Base-by-base conservation (phyloP, 768 basidiomycete genomes). In the Tephrocybe sp. region DNA sequence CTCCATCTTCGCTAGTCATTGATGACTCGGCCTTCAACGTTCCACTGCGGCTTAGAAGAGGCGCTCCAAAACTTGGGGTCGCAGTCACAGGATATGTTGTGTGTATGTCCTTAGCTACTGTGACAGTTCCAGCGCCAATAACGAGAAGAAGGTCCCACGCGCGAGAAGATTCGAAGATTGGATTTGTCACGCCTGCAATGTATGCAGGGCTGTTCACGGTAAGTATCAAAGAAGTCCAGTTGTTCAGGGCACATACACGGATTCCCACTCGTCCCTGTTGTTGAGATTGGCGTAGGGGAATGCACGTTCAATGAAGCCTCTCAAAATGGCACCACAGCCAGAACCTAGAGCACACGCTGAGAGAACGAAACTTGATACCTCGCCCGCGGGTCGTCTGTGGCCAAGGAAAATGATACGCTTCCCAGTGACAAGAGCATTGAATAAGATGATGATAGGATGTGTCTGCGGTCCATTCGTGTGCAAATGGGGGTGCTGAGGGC, bases 341-440 rank as follows among this genome's bases (percentile, higher is more conserved):
- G 90, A 93, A 1, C 85, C 94, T 4, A 99, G 74, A 4, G 96
- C 93, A 66, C 95, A 98, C 2, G 97, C 94, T 4, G 95, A 89
- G 12, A 98, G 77, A 5, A 99, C 97, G 65, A 91, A 92, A 58
- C 81, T 85, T 42, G 93, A 91, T 21, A 98, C 94, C 62, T 89
- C 83, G 11, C 90, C 88, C 0, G 96, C 95, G 30, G 94, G 91
- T 57, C 88, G 81, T 62, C 81, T 88, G 62, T 97, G 87, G 0
- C 95, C 94, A 48, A 98, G 72, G 71, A 98, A 98, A 57, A 98
- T 87, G 57, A 98, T 90, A n/a, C 95, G 87, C 61, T 98, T 97
- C 46, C 90, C 88, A 0, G 96, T 97, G 5, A 98, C 77, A 53
- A 99, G 80, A 3, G 95, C 97, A 67, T 99, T 99, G 75, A 96